phyloP scores from a whole-genome alignment of 106 monocot species.

The Allium fistulosum region DNA sequence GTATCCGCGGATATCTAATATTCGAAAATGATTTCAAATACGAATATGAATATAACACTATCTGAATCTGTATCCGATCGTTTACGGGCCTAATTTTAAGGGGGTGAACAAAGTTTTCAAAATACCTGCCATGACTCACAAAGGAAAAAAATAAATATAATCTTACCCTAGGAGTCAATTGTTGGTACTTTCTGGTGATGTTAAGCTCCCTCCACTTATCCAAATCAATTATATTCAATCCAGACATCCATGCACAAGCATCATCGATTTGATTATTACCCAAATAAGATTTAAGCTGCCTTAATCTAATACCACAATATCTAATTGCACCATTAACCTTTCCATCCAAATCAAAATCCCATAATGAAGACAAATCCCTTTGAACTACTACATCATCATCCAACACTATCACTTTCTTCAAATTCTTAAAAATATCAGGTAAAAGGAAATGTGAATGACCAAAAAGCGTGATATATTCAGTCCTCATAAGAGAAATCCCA shows the following conservation, averaged over 20 bases:
- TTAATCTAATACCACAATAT: slow-evolving; percentile 33
- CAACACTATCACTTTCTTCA: slow-evolving; percentile 44
- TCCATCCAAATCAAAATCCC: slow-evolving; percentile 39
- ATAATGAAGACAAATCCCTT: slow-evolving; percentile 35
- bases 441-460: slow-evolving; percentile 45
- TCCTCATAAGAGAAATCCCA: slow-evolving; percentile 26
- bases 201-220: slow-evolving; percentile 43
- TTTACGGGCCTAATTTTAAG: background rate
- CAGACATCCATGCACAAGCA: slow-evolving; percentile 43
- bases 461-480: slow-evolving; percentile 37
- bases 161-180: slow-evolving; percentile 20
- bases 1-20: too few relatives aligned
- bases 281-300: slow-evolving; percentile 36
- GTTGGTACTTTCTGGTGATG: slow-evolving; percentile 26
- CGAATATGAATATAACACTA: too few relatives aligned
- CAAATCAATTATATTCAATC: slow-evolving; percentile 44
- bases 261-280: slow-evolving; percentile 17
- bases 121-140: background rate
- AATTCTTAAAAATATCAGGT: slow-evolving; percentile 40
- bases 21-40: too few relatives aligned
- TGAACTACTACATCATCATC: slow-evolving; percentile 62
- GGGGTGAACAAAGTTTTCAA: background rate
- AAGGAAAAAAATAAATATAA: background rate
- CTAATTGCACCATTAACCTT: slow-evolving; percentile 35
- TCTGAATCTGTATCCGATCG: too few relatives aligned